Conservation (phyloP, 2,329 filamentous ascomycete genomes). For the Trichophyton schoenleinii region DNA sequence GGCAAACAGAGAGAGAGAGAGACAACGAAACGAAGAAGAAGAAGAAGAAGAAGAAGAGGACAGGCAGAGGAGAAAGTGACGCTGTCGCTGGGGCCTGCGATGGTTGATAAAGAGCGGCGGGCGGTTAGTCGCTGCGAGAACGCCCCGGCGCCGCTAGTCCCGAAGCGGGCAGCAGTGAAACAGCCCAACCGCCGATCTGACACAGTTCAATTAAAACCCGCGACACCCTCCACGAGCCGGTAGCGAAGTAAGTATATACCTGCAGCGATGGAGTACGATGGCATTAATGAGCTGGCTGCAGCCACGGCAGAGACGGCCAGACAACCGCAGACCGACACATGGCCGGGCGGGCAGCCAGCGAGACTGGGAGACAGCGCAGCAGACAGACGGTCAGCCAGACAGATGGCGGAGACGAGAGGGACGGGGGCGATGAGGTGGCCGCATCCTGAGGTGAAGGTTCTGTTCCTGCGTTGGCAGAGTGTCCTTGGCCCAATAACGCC, state of each 20-base stretch:
- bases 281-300: no score
- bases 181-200: not conserved
- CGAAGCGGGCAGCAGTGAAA: not conserved
- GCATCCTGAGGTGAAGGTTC: not conserved
- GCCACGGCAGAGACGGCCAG: no score
- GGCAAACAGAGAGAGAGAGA: conserved; percentile 2
- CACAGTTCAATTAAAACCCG: not conserved
- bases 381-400: no score
- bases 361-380: no score
- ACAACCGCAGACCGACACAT: no score
- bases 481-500: not conserved
- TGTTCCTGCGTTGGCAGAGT: not conserved
- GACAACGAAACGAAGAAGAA: not conserved
- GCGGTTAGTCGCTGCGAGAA: not conserved
- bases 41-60: not conserved
- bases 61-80: not conserved
- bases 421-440: not conserved
- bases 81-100: no score
- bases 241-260: no score
- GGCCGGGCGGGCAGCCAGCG: no score
- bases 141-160: not conserved
- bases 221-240: not conserved
- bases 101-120: no score
- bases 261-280: no score
- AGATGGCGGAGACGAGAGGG: no score